phyloP scores from a whole-genome alignment of 106 monocot species.

The Amphibolis antarctica region DNA sequence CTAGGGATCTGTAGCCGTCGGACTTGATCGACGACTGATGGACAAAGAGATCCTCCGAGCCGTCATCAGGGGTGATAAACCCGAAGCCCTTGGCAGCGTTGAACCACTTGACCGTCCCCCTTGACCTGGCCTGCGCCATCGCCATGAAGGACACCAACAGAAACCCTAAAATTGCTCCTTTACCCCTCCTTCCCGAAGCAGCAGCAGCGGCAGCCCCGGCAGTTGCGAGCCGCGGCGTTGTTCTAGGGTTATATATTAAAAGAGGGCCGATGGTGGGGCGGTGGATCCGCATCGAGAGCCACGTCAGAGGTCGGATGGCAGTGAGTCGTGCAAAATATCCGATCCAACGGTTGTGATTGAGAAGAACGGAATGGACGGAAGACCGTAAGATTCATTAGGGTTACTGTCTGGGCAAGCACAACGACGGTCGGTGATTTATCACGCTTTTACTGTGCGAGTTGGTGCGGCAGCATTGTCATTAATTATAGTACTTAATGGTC shows the following conservation, averaged over 20 bases:
- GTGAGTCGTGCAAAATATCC: neutral
- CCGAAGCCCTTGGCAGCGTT: constrained; percentile 36
- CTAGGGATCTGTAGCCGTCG: constrained; percentile 28
- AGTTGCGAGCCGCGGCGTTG: neutral
- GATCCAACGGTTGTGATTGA: neutral
- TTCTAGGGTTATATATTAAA: neutral
- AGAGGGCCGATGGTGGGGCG: constrained; percentile 1
- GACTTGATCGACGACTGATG: constrained; percentile 41
- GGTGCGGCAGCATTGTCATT: too few species aligned
- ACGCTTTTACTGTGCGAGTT: neutral
- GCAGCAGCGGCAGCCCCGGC: neutral
- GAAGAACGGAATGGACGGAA: neutral
- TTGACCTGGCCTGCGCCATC: constrained; percentile 15
- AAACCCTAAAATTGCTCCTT: neutral
- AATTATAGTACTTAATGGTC: too few species aligned
- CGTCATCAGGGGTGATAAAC: constrained; percentile 31
- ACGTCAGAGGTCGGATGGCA: neutral
- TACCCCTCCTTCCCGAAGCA: neutral
- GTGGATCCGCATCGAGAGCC: neutral
- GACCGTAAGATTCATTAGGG: neutral
- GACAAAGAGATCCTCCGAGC: constrained; percentile 32
- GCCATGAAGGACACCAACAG: neutral
- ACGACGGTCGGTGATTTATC: neutral
- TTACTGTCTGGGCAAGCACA: neutral
- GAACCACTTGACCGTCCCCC: constrained; percentile 40